Evolutionary conservation across 257 asterid genomes (phyloP), one percentile per base, ranked within the genome.

Genomic region (Vinca minor): DNA sequence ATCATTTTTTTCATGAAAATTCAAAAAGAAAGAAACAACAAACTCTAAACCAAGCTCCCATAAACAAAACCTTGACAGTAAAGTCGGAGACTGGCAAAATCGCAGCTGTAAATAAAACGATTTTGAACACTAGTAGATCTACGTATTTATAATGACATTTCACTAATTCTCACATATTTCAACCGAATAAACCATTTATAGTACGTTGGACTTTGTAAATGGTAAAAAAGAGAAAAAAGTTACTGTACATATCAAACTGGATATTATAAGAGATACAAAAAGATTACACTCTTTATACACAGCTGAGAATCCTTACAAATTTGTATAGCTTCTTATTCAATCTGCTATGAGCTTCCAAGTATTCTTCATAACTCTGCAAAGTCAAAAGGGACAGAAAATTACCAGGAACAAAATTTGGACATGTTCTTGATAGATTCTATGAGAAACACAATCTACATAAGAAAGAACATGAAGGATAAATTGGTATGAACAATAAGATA

Each of bases 301-400:
- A 23, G 38, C 32, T 59, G 63, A 76, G 66, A 50, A 64, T 68
- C 80, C 98, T 84, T 65, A 91, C 98, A 80, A 76, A 71, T 54
- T 67, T 78, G 74, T 79, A 74, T 12, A 52, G 63, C 78, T 68
- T 83, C 81, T 78, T 73, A 78, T 70, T 64, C 69, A 80, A 74
- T 76, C 78, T 83, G 70, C 76, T 74, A 77, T 85, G 87, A 67
- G 95, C 96, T 76, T 88, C 98, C 67, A 91, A 75, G 71, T 91
- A 91, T 71, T 91, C 96, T 79, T 91, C 98, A 85, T 91, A 91
- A 29, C 92, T 86, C 98, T 91, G 86, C 86, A 78, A 64, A 32
- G 73, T 38, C 55, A 67, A 41, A 80, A 31, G 47, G n/a, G 12
- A 63, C 35, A 50, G 68, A 69, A 59, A 64, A 42, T n/a, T 67